These are phyloP conservation scores for Yamadazyma scolyti DNA, from an alignment of 805 yeast genomes.

Conservation along the genomic window DNA sequence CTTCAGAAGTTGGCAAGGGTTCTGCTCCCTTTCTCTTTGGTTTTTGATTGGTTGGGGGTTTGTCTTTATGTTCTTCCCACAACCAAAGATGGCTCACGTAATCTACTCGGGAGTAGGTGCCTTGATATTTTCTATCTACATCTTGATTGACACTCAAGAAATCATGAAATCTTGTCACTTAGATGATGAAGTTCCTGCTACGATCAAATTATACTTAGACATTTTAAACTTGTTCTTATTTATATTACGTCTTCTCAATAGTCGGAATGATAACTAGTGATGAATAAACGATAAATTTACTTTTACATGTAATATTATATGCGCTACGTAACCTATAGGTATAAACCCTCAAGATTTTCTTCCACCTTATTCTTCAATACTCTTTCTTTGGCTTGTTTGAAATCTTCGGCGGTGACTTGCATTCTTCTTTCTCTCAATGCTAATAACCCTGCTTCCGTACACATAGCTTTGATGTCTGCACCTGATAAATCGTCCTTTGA, in stretches of 20 bases:
- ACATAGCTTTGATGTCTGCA: conserved; percentile 95
- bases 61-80: conserved; percentile 64
- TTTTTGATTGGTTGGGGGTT: conserved; percentile 69
- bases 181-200: conserved; percentile 83
- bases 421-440: conserved; percentile 96
- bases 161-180: conserved; percentile 71
- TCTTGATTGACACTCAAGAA: conserved; percentile 77
- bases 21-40: conserved; percentile 53
- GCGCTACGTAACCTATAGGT: conserved; percentile 34
- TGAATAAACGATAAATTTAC: background rate
- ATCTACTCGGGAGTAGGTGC: conserved; percentile 75
- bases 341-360: conserved; percentile 91
- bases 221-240: conserved; percentile 75
- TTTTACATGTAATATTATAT: background rate
- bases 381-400: conserved; percentile 89
- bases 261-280: conserved; percentile 2
- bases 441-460: conserved; percentile 94
- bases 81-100: conserved; percentile 54
- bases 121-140: conserved; percentile 63
- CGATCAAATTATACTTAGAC: conserved; percentile 76
- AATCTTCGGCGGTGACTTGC: conserved; percentile 94
- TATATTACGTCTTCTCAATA: conserved; percentile 49
- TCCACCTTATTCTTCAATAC: conserved; percentile 95
- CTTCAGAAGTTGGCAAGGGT: conserved; percentile 64
- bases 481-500: conserved; percentile 94